A percentile compares a stretch with the other conserved stretches of the same genome.
Evolutionary conservation across 2,329 filamentous ascomycete genomes (phyloP).

Genomic region (Colletotrichum sansevieriae): DNA sequence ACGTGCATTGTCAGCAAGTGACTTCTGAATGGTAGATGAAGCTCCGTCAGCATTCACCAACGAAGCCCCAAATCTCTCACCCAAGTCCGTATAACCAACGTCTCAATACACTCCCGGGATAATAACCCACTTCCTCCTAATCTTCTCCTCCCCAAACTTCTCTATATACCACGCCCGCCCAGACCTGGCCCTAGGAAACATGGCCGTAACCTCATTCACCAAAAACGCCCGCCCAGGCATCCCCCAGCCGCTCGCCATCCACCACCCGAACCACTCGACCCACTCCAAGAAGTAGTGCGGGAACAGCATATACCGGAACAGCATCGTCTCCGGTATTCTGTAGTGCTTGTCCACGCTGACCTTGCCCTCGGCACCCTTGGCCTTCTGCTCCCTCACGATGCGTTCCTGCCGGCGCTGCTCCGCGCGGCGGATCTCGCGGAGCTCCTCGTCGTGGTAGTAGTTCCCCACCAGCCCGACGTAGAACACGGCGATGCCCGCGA

Average conservation of each 20-base stretch:
- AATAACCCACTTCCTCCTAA: constrained; percentile 81
- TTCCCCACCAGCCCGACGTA: constrained; percentile 82
- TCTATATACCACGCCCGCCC: constrained; percentile 89
- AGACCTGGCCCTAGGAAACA: constrained; percentile 87
- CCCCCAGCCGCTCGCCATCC: constrained; percentile 79
- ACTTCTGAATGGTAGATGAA: no score
- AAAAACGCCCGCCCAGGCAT: constrained; percentile 85
- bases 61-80: no score
- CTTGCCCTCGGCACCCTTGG: constrained; percentile 47
- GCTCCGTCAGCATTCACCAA: no score
- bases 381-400: constrained; percentile 55
- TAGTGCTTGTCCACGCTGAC: constrained; percentile 81
- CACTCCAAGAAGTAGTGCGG: constrained; percentile 98
- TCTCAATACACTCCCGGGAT: constrained; percentile 63
- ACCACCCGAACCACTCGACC: constrained; percentile 95
- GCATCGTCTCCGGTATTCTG: constrained; percentile 83
- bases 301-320: constrained; percentile 87
- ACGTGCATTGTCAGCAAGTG: no score
- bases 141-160: constrained; percentile 87
- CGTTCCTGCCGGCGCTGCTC: constrained; percentile 72
- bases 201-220: constrained; percentile 88
- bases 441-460: constrained; percentile 89
- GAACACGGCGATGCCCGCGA: constrained; percentile 80
- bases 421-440: constrained; percentile 85
- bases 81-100: not conserved